A percentile compares a stretch with the other conserved stretches of the same genome.
These are phyloP conservation scores for Colletotrichum sp. DNA, from an alignment of 2,329 filamentous ascomycete genomes.

Conservation along the genomic window DNA sequence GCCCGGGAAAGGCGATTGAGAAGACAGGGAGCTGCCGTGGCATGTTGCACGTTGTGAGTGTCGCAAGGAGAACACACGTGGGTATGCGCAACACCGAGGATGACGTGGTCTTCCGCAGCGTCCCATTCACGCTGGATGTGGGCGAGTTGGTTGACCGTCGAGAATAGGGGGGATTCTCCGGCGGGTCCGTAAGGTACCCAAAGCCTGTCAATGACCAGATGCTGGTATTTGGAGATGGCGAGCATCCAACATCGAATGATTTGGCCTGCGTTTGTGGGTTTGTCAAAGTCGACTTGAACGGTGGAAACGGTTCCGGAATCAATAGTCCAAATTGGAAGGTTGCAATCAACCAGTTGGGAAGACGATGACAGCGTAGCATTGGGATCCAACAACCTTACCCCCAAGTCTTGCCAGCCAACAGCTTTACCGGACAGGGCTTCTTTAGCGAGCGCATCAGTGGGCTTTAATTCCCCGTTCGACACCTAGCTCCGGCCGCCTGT, in stretches of 20 bases:
- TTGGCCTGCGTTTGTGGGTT: not conserved
- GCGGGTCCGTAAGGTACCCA: not conserved
- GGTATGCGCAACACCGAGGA: not conserved
- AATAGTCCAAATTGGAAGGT: not conserved
- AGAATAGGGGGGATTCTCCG: not conserved
- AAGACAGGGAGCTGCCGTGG: not conserved
- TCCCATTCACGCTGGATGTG: not conserved
- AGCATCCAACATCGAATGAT: not conserved
- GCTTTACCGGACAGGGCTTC: not conserved
- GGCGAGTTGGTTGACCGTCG: not conserved
- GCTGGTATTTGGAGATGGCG: not conserved
- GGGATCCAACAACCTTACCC: not conserved
- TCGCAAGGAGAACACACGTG: not conserved
- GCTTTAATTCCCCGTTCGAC: not conserved
- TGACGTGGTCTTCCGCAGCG: not conserved
- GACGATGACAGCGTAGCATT: not conserved
- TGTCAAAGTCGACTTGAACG: not conserved
- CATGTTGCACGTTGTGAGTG: not conserved
- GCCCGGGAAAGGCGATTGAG: not conserved
- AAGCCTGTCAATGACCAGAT: not conserved
- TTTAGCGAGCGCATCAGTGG: slow-evolving; percentile 14
- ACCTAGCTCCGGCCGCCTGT: not conserved
- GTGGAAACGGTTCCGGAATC: not conserved
- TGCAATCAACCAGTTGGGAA: not conserved
- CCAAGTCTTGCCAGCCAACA: not conserved